Conservation (phyloP, 2,329 filamentous ascomycete genomes). For the Colletotrichum coccodes region DNA sequence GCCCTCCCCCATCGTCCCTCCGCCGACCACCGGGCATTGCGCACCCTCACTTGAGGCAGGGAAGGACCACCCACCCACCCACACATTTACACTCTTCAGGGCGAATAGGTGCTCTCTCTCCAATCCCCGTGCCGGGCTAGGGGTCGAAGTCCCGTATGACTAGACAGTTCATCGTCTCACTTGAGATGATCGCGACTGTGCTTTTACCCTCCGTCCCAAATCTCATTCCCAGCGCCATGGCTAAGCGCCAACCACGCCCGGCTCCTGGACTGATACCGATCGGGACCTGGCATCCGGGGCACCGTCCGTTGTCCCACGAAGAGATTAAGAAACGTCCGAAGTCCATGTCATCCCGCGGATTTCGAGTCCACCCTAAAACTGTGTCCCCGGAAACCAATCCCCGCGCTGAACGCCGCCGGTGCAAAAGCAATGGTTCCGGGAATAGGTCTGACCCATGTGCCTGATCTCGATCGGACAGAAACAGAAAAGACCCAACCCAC, state of each 20-base stretch:
- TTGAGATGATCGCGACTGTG: constrained; percentile 10
- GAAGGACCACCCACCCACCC: neutral
- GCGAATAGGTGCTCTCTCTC: neutral
- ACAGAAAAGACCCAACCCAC: neutral
- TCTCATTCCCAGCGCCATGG: constrained; percentile 29
- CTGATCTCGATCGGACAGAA: neutral
- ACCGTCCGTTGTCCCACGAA: constrained; percentile 22
- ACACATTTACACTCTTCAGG: neutral
- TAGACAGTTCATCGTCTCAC: constrained; percentile 13
- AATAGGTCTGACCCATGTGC: neutral
- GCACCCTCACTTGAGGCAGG: neutral
- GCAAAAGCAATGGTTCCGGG: constrained; percentile 5
- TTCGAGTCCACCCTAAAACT: constrained; percentile 6
- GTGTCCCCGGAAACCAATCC: neutral
- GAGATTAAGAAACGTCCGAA: constrained; percentile 26
- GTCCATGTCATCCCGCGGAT: constrained; percentile 1
- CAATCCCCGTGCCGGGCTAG: neutral
- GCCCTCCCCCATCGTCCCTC: constrained; percentile 32
- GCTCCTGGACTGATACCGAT: constrained; percentile 11
- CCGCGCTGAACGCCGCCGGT: constrained; percentile 5
- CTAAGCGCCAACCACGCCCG: constrained; percentile 1
- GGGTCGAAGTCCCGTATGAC: constrained; percentile 14
- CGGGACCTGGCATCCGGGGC: constrained; percentile 10
- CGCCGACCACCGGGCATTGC: constrained; percentile 32
- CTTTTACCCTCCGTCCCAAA: neutral